A percentile compares a stretch with the other conserved stretches of the same genome.
Evolutionary conservation across 441 rosid species (phyloP).

Genomic region (Gossypium davidsonii): DNA sequence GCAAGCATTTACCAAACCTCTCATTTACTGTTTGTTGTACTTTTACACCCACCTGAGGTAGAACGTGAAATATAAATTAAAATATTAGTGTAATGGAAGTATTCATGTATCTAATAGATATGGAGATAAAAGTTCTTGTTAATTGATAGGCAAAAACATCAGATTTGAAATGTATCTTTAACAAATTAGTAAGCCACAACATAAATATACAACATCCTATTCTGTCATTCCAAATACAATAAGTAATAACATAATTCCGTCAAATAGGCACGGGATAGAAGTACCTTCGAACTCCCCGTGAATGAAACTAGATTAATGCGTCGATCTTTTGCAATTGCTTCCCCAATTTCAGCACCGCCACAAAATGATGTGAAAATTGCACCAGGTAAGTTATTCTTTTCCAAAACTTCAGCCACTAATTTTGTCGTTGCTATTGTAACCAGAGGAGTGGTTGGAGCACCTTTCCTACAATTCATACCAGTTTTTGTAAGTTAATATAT

Average conservation of each 20-base stretch:
- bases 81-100: not conserved
- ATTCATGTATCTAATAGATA: not conserved
- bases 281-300: conserved; percentile 92
- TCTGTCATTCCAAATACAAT: not conserved
- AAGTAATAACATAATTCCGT: not conserved
- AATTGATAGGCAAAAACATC: not conserved
- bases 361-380: conserved; percentile 91
- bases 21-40: conserved; percentile 79
- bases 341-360: conserved; percentile 93
- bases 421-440: conserved; percentile 85
- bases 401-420: conserved; percentile 72
- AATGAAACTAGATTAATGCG: conserved; percentile 84
- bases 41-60: conserved; percentile 62
- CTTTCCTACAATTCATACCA: conserved; percentile 57
- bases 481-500: not conserved
- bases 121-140: not conserved
- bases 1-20: conserved; percentile 85
- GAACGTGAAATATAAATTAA: conserved; percentile 10
- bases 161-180: not conserved
- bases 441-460: conserved; percentile 94
- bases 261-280: not conserved
- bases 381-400: conserved; percentile 82
- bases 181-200: not conserved
- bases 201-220: not conserved
- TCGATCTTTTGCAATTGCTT: conserved; percentile 73